Evolutionary conservation across 495 filamentous ascomycete species (phyloP).

Genomic region (Talaromyces ruber): DNA sequence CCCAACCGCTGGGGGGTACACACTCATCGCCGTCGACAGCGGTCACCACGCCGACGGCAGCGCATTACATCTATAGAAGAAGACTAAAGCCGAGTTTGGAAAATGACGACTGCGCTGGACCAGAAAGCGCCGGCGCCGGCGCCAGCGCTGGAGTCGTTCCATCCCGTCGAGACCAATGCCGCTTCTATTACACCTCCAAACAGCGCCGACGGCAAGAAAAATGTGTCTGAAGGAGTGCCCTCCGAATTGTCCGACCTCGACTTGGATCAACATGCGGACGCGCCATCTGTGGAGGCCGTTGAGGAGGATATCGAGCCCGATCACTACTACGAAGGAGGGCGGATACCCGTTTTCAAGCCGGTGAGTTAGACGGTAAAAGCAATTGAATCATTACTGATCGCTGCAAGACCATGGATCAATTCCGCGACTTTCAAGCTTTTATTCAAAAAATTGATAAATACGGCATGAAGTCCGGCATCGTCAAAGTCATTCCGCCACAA

Average conservation of each 20-base stretch:
- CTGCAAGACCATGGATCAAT: slow-evolving; percentile 76
- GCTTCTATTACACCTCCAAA: slow-evolving; percentile 38
- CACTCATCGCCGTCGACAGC: slow-evolving; percentile 36
- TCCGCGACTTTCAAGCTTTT: slow-evolving; percentile 81
- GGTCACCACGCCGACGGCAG: slow-evolving; percentile 39
- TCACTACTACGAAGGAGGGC: slow-evolving; percentile 77
- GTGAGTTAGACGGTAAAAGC: slow-evolving; percentile 31
- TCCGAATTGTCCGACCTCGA: slow-evolving; percentile 40
- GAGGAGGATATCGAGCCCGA: slow-evolving; percentile 73
- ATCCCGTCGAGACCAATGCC: slow-evolving; percentile 20
- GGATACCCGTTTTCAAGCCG: slow-evolving; percentile 89
- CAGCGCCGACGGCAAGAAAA: slow-evolving; percentile 36
- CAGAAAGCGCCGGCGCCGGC: slow-evolving; percentile 9
- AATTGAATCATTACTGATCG: slow-evolving; percentile 1
- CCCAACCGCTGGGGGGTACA: slow-evolving; percentile 37
- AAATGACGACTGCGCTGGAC: slow-evolving; percentile 29
- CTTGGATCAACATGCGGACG: slow-evolving; percentile 24
- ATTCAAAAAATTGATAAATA: slow-evolving; percentile 84
- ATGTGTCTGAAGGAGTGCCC: slow-evolving; percentile 31
- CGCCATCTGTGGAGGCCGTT: slow-evolving; percentile 29
- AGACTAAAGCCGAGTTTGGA: background rate
- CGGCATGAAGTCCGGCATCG: slow-evolving; percentile 93
- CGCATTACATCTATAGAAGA: slow-evolving; percentile 13
- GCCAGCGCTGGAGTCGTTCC: slow-evolving; percentile 9
- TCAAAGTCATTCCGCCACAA: slow-evolving; percentile 88